phyloP scores from a whole-genome alignment of 257 asterid genomes.

The Solanum tarijense region DNA sequence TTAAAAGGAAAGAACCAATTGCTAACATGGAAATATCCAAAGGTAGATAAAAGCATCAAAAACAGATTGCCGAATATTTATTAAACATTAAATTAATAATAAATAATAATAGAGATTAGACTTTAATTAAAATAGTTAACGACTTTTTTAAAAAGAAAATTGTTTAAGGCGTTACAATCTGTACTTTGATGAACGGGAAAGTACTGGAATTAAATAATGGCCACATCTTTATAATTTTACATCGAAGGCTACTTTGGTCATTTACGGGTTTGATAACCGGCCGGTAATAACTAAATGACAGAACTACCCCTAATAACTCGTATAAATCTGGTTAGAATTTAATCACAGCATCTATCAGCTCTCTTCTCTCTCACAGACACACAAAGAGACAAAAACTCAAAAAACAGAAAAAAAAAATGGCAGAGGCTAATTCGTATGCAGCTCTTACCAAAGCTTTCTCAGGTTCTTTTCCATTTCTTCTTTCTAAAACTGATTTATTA shows the following conservation, averaged over 20 bases:
- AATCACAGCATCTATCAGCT: background rate
- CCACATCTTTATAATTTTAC: background rate
- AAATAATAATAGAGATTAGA: background rate
- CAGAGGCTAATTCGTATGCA: constrained; percentile 39
- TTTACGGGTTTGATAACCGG: background rate
- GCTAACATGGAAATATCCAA: background rate
- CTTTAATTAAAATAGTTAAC: background rate
- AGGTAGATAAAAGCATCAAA: background rate
- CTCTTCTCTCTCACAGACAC: background rate
- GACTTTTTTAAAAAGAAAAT: background rate
- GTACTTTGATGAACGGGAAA: background rate
- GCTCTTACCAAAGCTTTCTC: constrained; percentile 60
- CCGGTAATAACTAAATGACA: background rate
- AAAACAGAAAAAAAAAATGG: constrained; percentile 19
- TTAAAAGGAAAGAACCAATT: background rate
- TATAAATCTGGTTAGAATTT: background rate
- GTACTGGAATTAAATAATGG: background rate
- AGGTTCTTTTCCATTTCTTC: constrained; percentile 23
- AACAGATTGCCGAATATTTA: background rate
- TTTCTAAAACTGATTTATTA: background rate
- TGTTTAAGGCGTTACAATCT: background rate
- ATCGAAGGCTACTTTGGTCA: background rate
- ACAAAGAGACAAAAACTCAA: background rate
- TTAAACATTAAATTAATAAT: background rate
- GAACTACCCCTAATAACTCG: background rate